Base-by-base conservation (phyloP, 768 basidiomycete genomes). In the Tricholoma sp. region DNA sequence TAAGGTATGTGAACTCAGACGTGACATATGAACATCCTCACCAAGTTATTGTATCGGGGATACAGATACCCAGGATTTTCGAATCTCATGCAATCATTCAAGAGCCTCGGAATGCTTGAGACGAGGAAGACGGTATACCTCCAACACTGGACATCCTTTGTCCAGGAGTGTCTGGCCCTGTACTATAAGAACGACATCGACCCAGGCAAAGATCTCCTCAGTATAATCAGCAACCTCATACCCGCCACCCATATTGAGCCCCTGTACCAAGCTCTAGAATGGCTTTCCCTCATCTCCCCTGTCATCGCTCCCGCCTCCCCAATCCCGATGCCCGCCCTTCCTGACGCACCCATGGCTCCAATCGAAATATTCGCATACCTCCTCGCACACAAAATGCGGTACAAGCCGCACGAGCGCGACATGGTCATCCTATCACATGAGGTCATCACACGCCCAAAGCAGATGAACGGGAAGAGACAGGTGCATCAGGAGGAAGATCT, bases 371-470 rank as follows among this genome's bases (percentile, higher is more conserved):
- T 97, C 63, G 84, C 93, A 1, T 68, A 73, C 36, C 74, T 94
- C 6, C 80, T 97, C 13, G 78, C 88, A 0, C 78, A 85, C 63
- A 85, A 83, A 58, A 80, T 95, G 33, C 75, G 76, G 10, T 97
- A 96, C 67, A 66, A 58, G 0, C 80, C 82, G 0, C 72, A 76
- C 37, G 95, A 98, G 68, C 81, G 86, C 15, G 95, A 98, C 67
- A 83, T 93, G 72, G 93, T 94, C 58, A 79, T 96, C 29, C 82
- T 97, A 13, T 77, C 85, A 52, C 94, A 98, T 70, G 87, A 94
- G 68, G 77, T 97, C 61, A 80, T 89, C 50, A 79, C 86, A 0
- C 53, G 42, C 7, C n/a, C 47, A 9, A 4, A 17, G 29, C 3
- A 10, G 29, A 12, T 4, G 28, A 7, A 32, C 4, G 69, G 36